Base-by-base conservation (phyloP, 1,284 basidiomycete genomes). In the Rhodotorula mucilaginosa region DNA sequence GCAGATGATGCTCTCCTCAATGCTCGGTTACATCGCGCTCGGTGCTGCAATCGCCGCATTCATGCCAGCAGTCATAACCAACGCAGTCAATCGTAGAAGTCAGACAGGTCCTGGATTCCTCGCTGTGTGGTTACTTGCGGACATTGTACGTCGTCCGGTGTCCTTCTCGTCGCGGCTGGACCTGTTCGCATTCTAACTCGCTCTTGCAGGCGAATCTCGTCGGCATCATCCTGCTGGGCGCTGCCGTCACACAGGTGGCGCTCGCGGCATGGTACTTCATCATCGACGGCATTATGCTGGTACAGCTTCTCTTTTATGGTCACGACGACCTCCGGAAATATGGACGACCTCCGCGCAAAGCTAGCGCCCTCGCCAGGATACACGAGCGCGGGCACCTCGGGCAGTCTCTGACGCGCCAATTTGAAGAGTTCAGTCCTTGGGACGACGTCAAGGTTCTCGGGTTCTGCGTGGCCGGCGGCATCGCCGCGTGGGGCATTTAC, bases 401-500 rank as follows among this genome's bases (percentile, higher is more conserved):
- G 23, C 26, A 18, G 5, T 19, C 6, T 48, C 47, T 56, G 31
- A 68, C 49, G 3, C 10, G 4, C 16, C 61, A 59, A 7, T 68
- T 68, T 44, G 19, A 18, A 21, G n/a, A 64, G 15, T 68, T 26
- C 21, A 34, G 16, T 7, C 12, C 56, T 5, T 68, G 61, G 61
- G 67, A 68, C 67, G 63, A 68, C 18, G 2, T 44, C 3, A 58
- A 64, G 18, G 34, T 68, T 19, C 57, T 64, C 29, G 18, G 29
- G 1, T 19, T 51, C 16, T 59, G 48, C 49, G 52, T 68, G 21
- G n/a, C 54, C 10, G 12, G 58, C 10, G 56, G 67, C 15, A 51
- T 48, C 2, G 44, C 61, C 13, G 57, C 34, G n/a, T 68, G 60
- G 61, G 67, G 67, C 44, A 7, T 51, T 1, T 59, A 47, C 39